Evolutionary conservation across 495 filamentous ascomycete genomes (phyloP).

Genomic region (Xylaria venustula): DNA sequence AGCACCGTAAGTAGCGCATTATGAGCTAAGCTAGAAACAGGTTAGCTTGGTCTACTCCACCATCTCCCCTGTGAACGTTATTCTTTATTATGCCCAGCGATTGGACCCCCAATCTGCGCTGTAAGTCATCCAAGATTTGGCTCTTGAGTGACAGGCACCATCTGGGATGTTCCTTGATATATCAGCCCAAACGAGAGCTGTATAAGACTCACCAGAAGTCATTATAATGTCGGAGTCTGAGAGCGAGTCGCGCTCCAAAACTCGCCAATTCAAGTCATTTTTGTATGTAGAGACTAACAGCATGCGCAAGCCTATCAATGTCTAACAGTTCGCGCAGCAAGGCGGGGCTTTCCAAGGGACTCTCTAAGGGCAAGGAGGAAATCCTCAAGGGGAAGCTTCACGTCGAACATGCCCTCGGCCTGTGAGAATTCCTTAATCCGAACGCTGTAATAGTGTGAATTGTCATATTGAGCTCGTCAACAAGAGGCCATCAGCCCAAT

Average conservation of each 20-base stretch:
- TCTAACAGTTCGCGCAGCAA: conserved; percentile 14
- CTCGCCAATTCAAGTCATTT: conserved; percentile 18
- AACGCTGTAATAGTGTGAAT: neutral
- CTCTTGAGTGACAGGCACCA: neutral
- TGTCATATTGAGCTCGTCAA: neutral
- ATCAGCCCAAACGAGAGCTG: neutral
- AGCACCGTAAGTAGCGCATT: too few relatives aligned
- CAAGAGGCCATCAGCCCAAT: conserved; percentile 38
- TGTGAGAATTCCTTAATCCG: conserved; percentile 14
- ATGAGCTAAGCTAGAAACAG: neutral
- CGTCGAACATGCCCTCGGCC: conserved; percentile 39
- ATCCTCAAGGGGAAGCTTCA: conserved; percentile 37
- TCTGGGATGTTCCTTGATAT: neutral
- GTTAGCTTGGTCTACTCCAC: neutral
- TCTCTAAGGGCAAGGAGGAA: conserved; percentile 27
- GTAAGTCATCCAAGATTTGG: neutral
- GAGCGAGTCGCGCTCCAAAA: neutral
- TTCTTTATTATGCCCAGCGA: neutral
- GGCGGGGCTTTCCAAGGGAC: conserved; percentile 9
- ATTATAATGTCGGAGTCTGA: conserved; percentile 5
- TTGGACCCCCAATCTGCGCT: neutral
- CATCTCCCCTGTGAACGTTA: too few relatives aligned
- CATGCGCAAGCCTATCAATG: neutral
- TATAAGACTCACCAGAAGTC: neutral
- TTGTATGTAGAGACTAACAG: conserved; percentile 23